phyloP scores from a whole-genome alignment of 352 stramenopile species.

The Phytophthora hibernalis region DNA sequence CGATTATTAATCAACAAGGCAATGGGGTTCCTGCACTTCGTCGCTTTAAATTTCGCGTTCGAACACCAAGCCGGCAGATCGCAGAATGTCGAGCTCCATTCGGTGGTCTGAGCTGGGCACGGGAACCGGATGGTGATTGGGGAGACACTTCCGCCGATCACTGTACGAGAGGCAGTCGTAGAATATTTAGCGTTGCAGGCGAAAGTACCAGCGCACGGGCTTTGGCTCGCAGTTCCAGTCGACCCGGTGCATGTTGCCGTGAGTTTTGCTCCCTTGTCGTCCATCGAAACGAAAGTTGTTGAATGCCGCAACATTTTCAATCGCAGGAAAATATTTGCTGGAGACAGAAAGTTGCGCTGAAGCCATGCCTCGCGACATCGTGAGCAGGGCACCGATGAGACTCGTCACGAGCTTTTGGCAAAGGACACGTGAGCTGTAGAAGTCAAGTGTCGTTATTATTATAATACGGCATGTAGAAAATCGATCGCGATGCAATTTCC shows the following conservation, averaged over 20 bases:
- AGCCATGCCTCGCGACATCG: constrained; percentile 14
- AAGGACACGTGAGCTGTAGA: constrained; percentile 4
- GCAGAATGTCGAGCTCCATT: constrained; percentile 14
- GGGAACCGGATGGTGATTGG: constrained; percentile 26
- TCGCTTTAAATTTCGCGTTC: constrained; percentile 20
- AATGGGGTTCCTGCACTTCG: not conserved
- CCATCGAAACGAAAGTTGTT: constrained; percentile 25
- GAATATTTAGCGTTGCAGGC: constrained; percentile 36
- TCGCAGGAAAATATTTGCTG: constrained; percentile 24
- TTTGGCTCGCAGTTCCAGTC: constrained; percentile 8
- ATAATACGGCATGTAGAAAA: constrained; percentile 7
- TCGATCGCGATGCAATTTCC: constrained; percentile 7
- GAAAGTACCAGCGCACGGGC: constrained; percentile 12
- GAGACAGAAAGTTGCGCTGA: constrained; percentile 17
- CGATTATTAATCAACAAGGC: not conserved
- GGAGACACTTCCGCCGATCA: constrained; percentile 33
- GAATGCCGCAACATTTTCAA: constrained; percentile 10
- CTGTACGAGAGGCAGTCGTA: constrained; percentile 30
- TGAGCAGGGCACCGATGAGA: too few species aligned
- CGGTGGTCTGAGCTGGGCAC: constrained; percentile 29
- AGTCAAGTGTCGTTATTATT: not conserved
- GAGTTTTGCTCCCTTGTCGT: constrained; percentile 20
- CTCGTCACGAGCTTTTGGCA: too few species aligned
- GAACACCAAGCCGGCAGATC: constrained; percentile 36
- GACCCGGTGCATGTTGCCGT: constrained; percentile 21